Evolutionary conservation across 164 flowering plant genomes (phyloP).

Genomic region (Liquidambar formosana): DNA sequence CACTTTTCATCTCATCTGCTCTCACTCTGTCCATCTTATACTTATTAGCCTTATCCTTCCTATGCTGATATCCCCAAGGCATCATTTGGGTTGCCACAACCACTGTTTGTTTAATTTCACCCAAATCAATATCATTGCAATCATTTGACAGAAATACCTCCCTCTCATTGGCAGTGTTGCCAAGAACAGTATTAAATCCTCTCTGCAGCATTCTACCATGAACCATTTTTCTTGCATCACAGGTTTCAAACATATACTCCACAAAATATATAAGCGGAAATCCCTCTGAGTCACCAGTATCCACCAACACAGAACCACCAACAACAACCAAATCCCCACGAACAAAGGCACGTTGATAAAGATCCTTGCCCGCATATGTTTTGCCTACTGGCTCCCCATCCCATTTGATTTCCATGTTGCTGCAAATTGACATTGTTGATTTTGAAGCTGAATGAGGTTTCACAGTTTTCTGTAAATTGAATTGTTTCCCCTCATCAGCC

Average conservation of each 20-base stretch:
- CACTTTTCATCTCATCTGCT: constrained; percentile 75
- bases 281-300: constrained; percentile 42
- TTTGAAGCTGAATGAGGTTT: constrained; percentile 27
- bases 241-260: constrained; percentile 81
- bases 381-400: constrained; percentile 60
- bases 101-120: constrained; percentile 52
- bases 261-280: constrained; percentile 57
- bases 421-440: constrained; percentile 21
- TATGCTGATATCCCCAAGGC: constrained; percentile 82
- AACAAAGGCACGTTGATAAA: constrained; percentile 58
- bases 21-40: constrained; percentile 53
- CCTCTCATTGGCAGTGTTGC: constrained; percentile 79
- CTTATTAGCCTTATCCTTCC: constrained; percentile 58
- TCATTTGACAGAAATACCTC: constrained; percentile 83
- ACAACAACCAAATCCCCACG: constrained; percentile 54
- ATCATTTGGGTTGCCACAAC: constrained; percentile 40
- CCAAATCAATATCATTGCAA: constrained; percentile 60
- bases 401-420: constrained; percentile 49
- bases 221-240: constrained; percentile 53
- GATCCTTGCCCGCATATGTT: constrained; percentile 43
- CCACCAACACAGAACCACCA: constrained; percentile 60
- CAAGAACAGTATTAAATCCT: constrained; percentile 76
- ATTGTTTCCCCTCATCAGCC: constrained; percentile 30
- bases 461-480: constrained; percentile 15
- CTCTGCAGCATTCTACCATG: constrained; percentile 76